Base-by-base conservation (phyloP, 2,329 filamentous ascomycete species). In the Pseudopithomyces chartarum region DNA sequence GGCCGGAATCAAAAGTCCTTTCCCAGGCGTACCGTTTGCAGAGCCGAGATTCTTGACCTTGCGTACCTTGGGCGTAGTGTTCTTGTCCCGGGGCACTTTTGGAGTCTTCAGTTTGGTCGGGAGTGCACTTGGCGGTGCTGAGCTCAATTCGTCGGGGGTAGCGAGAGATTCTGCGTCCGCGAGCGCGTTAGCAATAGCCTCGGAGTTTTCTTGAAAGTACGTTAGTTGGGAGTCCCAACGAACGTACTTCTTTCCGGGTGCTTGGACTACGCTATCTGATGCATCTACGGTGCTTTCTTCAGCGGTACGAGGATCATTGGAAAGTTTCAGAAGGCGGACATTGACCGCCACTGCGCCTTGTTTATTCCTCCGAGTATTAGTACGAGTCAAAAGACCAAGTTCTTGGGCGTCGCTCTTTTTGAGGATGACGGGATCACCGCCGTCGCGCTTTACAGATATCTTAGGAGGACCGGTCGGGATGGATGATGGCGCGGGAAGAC, bases 341-440 rank as follows among this genome's bases (percentile, higher is more conserved):
- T 65, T 70, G 43, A 81, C 80, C 51, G 77, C 66, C 22, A 82
- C 60, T 15, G 77, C 73, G 22, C 76, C 77, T 44, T 77, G 77
- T 56, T 82, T 83, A 66, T 84, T 84, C 65, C 79, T 80, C 39
- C 78, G 73, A 8, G 81, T 84, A 61, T 84, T 84, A 48, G 68
- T 70, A 33, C 77, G 74, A 1, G 81, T 83, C 15, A 77, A 52
- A 11, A 76, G 65, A 11, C 79, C 74, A 8, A 82, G 66, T 54
- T 81, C 77, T 57, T 83, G 81, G 15, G 80, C 79, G 55, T 83
- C 80, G 6, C 77, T 77, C 60, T 77, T 78, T 67, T 80, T 81
- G 32, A 82, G 70, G 10, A 78, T 67, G 7, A 82, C 74, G 4
- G 76, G 76, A 54, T 79, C 77, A 10, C 69, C 69, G 13, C 74